phyloP scores from a whole-genome alignment of 2,329 filamentous ascomycete species.

The Sporothrix luriei region DNA sequence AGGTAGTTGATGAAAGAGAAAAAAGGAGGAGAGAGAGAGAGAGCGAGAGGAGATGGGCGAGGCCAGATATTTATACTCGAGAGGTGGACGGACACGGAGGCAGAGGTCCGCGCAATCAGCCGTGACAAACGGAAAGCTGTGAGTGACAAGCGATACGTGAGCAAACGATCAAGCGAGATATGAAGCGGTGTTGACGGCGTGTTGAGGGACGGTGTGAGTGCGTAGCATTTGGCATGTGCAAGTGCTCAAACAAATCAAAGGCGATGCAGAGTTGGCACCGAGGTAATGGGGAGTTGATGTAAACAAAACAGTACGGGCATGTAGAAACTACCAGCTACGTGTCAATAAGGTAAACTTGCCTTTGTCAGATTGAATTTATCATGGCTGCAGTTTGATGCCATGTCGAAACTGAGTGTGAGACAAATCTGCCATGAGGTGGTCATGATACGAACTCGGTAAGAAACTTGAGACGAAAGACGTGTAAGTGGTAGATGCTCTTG shows the following conservation, averaged over 20 bases:
- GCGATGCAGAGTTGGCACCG: background rate
- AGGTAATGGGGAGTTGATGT: background rate
- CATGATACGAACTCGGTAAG: background rate
- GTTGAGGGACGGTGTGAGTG: background rate
- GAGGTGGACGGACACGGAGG: too few relatives aligned
- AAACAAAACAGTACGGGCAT: background rate
- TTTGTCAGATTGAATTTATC: background rate
- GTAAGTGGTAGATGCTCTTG: background rate
- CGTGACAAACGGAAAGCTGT: background rate
- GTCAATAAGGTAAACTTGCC: too few relatives aligned
- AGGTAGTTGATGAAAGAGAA: background rate
- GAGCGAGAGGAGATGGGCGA: background rate
- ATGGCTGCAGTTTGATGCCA: background rate
- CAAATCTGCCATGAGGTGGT: background rate
- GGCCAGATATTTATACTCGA: background rate
- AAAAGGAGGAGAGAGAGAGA: background rate
- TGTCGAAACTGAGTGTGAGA: too few relatives aligned
- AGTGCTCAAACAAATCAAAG: too few relatives aligned
- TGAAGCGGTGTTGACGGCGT: conserved; percentile 8
- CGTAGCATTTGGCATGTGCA: background rate
- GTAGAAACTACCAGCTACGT: background rate
- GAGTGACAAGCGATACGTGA: background rate
- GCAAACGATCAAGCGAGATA: background rate
- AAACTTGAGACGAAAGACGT: background rate
- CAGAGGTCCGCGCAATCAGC: background rate